phyloP scores from a whole-genome alignment of 805 yeast genomes.

The Grigorovia jiainica region DNA sequence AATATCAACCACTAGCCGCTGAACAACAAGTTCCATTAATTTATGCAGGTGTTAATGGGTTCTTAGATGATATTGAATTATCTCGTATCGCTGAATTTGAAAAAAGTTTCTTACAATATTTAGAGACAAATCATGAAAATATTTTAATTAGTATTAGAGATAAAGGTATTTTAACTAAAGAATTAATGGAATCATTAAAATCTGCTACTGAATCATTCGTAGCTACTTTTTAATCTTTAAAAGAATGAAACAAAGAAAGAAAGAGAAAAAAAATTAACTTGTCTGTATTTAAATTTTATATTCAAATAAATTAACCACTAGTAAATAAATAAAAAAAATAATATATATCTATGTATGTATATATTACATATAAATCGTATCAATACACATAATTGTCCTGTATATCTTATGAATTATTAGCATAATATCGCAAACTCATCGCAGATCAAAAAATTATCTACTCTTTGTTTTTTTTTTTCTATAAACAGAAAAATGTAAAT shows the following conservation, averaged over 20 bases:
- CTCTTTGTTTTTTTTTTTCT: too few relatives aligned
- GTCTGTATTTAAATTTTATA: neutral
- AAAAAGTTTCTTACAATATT: slow-evolving; percentile 82
- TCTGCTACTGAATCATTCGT: slow-evolving; percentile 86
- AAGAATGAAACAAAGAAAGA: neutral
- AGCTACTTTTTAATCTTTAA: slow-evolving; percentile 63
- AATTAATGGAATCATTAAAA: slow-evolving; percentile 78
- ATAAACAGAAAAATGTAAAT: too few relatives aligned
- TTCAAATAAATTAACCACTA: neutral
- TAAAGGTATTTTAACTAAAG: slow-evolving; percentile 86
- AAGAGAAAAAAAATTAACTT: slow-evolving; percentile 2
- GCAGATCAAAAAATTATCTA: too few relatives aligned
- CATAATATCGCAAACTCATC: too few relatives aligned
- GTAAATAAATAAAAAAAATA: neutral
- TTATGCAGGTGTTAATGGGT: slow-evolving; percentile 99
- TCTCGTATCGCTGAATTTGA: slow-evolving; percentile 87
- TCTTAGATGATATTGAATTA: slow-evolving; percentile 78
- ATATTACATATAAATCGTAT: too few relatives aligned
- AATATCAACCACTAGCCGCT: slow-evolving; percentile 92
- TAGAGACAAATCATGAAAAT: slow-evolving; percentile 82
- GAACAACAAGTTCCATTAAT: slow-evolving; percentile 98
- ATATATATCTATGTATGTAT: too few relatives aligned
- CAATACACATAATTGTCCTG: too few relatives aligned
- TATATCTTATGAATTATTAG: too few relatives aligned
- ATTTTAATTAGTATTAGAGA: slow-evolving; percentile 76